Base-by-base conservation (phyloP, 768 basidiomycete species). In the Lactarius indigo region DNA sequence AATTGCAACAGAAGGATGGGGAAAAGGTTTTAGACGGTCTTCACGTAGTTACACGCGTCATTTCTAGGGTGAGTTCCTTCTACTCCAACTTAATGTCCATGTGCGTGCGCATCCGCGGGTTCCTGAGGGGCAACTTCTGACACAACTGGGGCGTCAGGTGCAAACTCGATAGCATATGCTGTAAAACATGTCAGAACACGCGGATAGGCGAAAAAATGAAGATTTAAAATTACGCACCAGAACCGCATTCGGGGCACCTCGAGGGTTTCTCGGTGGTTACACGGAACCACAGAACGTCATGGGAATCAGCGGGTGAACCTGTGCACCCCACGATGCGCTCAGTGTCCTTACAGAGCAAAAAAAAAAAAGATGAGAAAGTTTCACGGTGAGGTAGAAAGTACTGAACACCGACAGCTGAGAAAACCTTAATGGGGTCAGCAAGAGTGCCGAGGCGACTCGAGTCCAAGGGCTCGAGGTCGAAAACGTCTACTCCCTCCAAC, bases 201-300 rank as follows among this genome's bases (percentile, higher is more conserved):
- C 68, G 66, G 26, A 17, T 1, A 17, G 57, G 50, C 15, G 47
- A 20, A 39, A 58, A 58, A n/a, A 20, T 12, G 3, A 12, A 37
- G 35, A 12, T 2, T 3, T 37, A 10, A 56, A 30, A 33, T 41
- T n/a, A 79, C 88, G 59, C 74, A 96, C 94, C 92, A 64, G 90
- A 94, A 72, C 96, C 96, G 71, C 96, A 98, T 79, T 98, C 96
- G 15, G 85, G 82, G 87, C 96, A 98, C 75, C 96, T 90, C 69
- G 82, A 81, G 70, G 83, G 81, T 77, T 88, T 86, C 73, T 89
- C 82, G 72, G 85, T 83, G 66, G 77, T 82, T 72, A 91, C 70
- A 68, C 75, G 84, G 76, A 94, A 87, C 96, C 96, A 98, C 72
- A 87, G 82, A 62, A 95, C 83, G 73, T 98, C 94, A 79, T 98